Conservation (phyloP, 1,139 yeast species). For the Hyphopichia pseudoburtonii region DNA sequence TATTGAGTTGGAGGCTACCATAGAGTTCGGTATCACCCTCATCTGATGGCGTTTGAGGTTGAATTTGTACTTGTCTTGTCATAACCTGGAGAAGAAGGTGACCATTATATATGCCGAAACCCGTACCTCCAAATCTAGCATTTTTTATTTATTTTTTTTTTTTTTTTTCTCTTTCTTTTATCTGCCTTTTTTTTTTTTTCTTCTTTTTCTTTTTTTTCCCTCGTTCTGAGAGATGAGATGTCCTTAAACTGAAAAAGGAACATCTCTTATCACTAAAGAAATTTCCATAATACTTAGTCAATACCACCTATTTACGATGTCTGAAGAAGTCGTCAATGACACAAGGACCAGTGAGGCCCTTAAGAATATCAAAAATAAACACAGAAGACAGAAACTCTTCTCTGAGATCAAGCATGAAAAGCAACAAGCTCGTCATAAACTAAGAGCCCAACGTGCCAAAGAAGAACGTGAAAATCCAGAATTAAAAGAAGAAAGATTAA, state of each 20-base stretch:
- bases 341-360: slow-evolving; percentile 11
- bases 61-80: too few relatives aligned
- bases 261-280: too few relatives aligned
- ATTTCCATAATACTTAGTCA: background rate
- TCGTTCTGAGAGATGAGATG: slow-evolving; percentile 2
- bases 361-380: slow-evolving; percentile 66
- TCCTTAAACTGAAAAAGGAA: too few relatives aligned
- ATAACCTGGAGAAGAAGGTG: too few relatives aligned
- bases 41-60: background rate
- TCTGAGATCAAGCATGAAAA: slow-evolving; percentile 73
- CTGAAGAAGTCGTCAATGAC: slow-evolving; percentile 24
- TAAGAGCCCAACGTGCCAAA: slow-evolving; percentile 74
- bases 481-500: slow-evolving; percentile 74
- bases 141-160: background rate
- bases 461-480: slow-evolving; percentile 84
- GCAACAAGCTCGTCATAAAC: slow-evolving; percentile 74
- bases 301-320: slow-evolving; percentile 9
- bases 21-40: too few relatives aligned
- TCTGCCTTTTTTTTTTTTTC: background rate
- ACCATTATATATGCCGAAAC: too few relatives aligned
- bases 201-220: too few relatives aligned
- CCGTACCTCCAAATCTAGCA: background rate
- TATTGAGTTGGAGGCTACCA: too few relatives aligned
- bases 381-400: slow-evolving; percentile 75
- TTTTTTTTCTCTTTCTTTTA: background rate